Conservation (phyloP, 352 stramenopile genomes). For the Elongisporangium senticosum region DNA sequence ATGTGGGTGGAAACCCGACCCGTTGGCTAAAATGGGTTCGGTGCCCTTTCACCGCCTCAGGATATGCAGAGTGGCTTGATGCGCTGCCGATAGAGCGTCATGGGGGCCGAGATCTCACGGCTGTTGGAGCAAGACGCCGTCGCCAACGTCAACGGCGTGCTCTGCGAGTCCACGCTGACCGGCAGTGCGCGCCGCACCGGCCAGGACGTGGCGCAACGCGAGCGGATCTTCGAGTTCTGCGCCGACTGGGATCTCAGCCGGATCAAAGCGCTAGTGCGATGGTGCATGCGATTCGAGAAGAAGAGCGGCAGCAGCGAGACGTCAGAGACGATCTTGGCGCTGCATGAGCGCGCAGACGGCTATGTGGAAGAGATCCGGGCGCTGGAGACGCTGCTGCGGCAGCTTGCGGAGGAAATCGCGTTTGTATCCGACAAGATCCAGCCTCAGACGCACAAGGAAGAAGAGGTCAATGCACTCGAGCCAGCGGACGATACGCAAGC, state of each 20-base stretch:
- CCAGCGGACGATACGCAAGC: constrained; percentile 1
- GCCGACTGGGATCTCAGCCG: constrained; percentile 47
- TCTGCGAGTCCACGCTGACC: constrained; percentile 22
- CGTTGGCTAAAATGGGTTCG: not conserved
- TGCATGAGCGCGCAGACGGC: constrained; percentile 26
- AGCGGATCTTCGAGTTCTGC: constrained; percentile 54
- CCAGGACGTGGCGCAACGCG: constrained; percentile 33
- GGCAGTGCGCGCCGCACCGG: constrained; percentile 24
- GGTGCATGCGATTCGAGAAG: constrained; percentile 40
- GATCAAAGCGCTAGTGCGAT: constrained; percentile 50
- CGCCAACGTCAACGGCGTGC: constrained; percentile 34
- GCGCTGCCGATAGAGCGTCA: constrained; percentile 2
- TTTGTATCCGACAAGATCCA: constrained; percentile 1
- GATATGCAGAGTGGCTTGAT: not conserved
- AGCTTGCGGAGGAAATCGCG: constrained; percentile 38
- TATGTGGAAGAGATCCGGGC: constrained; percentile 24
- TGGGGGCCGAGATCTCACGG: constrained; percentile 40
- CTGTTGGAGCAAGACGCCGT: constrained; percentile 35
- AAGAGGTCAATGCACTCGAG: constrained; percentile 3
- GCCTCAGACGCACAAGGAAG: constrained; percentile 1
- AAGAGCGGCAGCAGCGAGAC: not conserved
- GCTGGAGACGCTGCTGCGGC: constrained; percentile 28
- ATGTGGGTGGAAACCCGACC: not conserved
- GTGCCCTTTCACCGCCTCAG: not conserved
- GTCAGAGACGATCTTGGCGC: constrained; percentile 10